Conservation (phyloP, 108 stramenopile genomes). For the Cyclotella baltica region DNA sequence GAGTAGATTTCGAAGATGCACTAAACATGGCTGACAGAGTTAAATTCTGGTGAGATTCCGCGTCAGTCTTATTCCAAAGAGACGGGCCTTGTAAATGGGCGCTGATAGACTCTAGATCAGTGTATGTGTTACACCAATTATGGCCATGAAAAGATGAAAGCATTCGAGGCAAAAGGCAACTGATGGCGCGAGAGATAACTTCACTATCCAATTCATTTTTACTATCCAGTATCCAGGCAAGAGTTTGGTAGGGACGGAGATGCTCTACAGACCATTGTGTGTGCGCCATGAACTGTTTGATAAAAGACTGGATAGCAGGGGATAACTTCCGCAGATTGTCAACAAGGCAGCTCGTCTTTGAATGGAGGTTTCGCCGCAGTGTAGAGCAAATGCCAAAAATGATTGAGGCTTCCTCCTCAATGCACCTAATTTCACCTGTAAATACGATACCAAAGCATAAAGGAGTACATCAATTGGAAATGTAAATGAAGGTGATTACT, state of each 20-base stretch:
- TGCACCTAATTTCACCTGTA: constrained; percentile 66
- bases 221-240: constrained; percentile 84
- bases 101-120: constrained; percentile 56
- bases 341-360: constrained; percentile 3
- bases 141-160: constrained; percentile 53
- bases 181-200: constrained; percentile 34
- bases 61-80: constrained; percentile 62
- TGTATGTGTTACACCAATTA: constrained; percentile 71
- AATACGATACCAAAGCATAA: not conserved
- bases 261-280: constrained; percentile 66
- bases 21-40: constrained; percentile 24
- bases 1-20: constrained; percentile 18
- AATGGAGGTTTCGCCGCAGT: constrained; percentile 28
- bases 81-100: constrained; percentile 55
- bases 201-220: constrained; percentile 28
- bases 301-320: constrained; percentile 45
- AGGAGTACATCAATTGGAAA: not conserved
- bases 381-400: constrained; percentile 48
- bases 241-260: constrained; percentile 85
- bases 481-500: not conserved
- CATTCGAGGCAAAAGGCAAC: constrained; percentile 66
- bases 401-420: constrained; percentile 58
- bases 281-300: constrained; percentile 41
- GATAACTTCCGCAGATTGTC: constrained; percentile 29
- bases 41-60: constrained; percentile 6